These are phyloP conservation scores for Botrytis porri DNA, from an alignment of 2,329 filamentous ascomycete species.

Conservation along the genomic window DNA sequence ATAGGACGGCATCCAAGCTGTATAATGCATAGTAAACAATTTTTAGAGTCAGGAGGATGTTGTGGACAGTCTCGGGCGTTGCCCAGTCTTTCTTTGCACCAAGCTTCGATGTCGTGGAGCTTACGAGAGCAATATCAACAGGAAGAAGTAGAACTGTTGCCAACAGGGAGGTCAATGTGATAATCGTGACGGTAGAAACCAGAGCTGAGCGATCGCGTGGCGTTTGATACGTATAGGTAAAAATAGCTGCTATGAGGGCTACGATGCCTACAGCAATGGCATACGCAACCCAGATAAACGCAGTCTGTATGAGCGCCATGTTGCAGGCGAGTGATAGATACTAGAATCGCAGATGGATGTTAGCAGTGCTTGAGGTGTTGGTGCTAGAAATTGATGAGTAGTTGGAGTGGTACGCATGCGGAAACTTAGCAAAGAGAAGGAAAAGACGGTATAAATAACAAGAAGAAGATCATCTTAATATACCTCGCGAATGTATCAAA, in stretches of 20 bases:
- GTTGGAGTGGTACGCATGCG: conserved; percentile 2
- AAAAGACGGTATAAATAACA: not conserved
- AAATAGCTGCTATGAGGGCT: conserved; percentile 74
- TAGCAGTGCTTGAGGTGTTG: not conserved
- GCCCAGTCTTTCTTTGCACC: conserved; percentile 95
- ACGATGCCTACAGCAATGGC: conserved; percentile 76
- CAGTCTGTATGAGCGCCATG: conserved; percentile 69
- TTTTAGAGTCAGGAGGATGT: conserved; percentile 76
- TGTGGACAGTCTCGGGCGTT: conserved; percentile 72
- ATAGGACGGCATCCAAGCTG: conserved; percentile 85
- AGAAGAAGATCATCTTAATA: not conserved
- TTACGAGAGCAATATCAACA: conserved; percentile 92
- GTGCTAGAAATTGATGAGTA: not conserved
- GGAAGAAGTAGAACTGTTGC: conserved; percentile 90
- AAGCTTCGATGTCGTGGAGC: conserved; percentile 73
- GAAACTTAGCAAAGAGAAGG: not conserved
- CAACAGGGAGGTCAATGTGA: conserved; percentile 82
- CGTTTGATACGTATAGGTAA: conserved; percentile 88
- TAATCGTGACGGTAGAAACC: conserved; percentile 79
- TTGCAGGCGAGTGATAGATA: conserved; percentile 17
- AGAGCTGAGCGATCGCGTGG: conserved; percentile 79
- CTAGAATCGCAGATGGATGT: not conserved
- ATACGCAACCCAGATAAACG: conserved; percentile 94
- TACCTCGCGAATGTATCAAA: not conserved
- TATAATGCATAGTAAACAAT: conserved; percentile 92